These are phyloP conservation scores for Rhodotorula taiwanensis DNA, from an alignment of 768 basidiomycete species.

Conservation along the genomic window DNA sequence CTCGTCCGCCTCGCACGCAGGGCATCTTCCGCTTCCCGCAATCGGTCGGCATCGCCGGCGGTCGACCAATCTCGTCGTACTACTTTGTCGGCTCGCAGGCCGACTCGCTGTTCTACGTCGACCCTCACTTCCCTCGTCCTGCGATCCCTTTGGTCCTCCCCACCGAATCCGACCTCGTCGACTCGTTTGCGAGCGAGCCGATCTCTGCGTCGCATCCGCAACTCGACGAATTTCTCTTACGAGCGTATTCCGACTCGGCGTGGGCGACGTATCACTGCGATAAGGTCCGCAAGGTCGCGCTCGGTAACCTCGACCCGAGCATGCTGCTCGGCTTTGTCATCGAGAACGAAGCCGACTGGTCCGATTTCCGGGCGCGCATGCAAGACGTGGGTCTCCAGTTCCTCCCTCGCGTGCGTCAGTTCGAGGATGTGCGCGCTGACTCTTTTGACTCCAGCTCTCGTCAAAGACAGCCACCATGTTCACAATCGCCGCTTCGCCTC, in stretches of 20 bases:
- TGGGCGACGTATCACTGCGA: constrained; percentile 92
- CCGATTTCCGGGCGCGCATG: constrained; percentile 66
- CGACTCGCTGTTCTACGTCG: constrained; percentile 60
- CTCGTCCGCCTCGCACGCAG: no score
- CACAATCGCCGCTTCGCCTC: constrained; percentile 78
- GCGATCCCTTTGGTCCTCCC: constrained; percentile 58
- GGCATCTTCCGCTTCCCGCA: constrained; percentile 86
- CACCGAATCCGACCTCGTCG: not conserved
- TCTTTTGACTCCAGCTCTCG: constrained; percentile 47
- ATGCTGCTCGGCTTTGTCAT: constrained; percentile 93
- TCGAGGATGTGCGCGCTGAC: not conserved
- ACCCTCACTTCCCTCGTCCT: constrained; percentile 57
- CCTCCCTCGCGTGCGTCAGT: not conserved
- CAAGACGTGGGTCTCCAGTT: constrained; percentile 52
- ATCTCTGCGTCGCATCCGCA: not conserved
- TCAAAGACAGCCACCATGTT: constrained; percentile 61
- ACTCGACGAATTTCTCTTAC: constrained; percentile 52
- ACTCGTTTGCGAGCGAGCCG: constrained; percentile 5
- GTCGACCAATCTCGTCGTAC: constrained; percentile 91
- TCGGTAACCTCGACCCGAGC: constrained; percentile 85
- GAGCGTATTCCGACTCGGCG: constrained; percentile 65
- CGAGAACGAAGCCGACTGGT: constrained; percentile 75
- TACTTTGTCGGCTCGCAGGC: constrained; percentile 94
- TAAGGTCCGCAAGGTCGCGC: constrained; percentile 87
- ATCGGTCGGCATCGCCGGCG: constrained; percentile 92